Conservation (phyloP, 768 basidiomycete genomes). For the Atractiella rhizophila region DNA sequence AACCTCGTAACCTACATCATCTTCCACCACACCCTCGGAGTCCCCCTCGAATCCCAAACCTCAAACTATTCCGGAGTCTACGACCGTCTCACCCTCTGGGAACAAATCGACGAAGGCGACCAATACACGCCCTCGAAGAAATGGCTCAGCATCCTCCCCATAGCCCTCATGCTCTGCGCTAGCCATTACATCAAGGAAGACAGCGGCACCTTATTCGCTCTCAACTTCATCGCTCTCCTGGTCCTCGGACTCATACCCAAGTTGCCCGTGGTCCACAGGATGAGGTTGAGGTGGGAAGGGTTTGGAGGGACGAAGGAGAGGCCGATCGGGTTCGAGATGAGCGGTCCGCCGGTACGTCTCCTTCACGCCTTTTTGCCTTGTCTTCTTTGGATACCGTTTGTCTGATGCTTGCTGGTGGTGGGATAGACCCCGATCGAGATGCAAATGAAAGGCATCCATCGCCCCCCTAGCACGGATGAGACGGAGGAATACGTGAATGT, state of each 20-base stretch:
- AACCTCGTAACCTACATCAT: slow-evolving; percentile 85
- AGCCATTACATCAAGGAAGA: too few relatives aligned
- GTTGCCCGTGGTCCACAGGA: slow-evolving; percentile 33
- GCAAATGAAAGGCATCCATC: too few relatives aligned
- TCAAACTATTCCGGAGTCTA: slow-evolving; percentile 78
- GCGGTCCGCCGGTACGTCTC: too few relatives aligned
- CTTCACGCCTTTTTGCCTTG: too few relatives aligned
- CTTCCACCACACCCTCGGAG: slow-evolving; percentile 96
- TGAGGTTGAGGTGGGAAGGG: slow-evolving; percentile 17
- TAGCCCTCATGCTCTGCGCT: too few relatives aligned
- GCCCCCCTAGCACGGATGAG: too few relatives aligned
- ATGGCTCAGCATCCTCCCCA: slow-evolving; percentile 73
- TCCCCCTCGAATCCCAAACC: slow-evolving; percentile 74
- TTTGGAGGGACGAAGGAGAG: too few relatives aligned
- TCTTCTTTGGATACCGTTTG: too few relatives aligned
- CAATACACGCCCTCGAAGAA: slow-evolving; percentile 98
- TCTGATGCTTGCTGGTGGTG: too few relatives aligned
- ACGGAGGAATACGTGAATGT: too few relatives aligned
- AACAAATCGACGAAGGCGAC: slow-evolving; percentile 95
- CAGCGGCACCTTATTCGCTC: slow-evolving; percentile 63
- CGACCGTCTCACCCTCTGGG: slow-evolving; percentile 93
- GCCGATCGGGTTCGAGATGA: too few relatives aligned
- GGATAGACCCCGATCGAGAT: too few relatives aligned
- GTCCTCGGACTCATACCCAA: slow-evolving; percentile 70
- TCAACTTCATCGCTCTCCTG: slow-evolving; percentile 54